Base-by-base conservation (phyloP, 306 rosid genomes). In the Quercus dentata region DNA sequence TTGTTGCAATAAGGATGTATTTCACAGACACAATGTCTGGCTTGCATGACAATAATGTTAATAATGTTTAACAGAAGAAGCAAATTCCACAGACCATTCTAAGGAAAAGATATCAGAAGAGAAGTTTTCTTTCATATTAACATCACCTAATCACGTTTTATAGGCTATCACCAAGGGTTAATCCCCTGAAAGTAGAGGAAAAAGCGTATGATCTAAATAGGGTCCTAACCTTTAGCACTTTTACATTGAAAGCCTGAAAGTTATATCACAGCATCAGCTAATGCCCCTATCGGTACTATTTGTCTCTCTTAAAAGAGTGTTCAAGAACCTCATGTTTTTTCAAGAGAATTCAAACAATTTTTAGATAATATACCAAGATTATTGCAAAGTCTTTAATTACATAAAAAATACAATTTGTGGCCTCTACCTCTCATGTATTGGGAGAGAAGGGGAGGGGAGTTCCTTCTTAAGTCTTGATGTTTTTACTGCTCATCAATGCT, bases 1-100 rank as follows among this genome's bases (percentile, higher is more conserved):
- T 64, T 59, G 57, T 27, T 44, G 77, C 63, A 44, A 77, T 19
- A 76, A 75, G 33, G 70, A 65, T 35, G 80, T 20, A 65, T 76
- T 28, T 69, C 38, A 23, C 10, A 81, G 56, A 74, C 19, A 7
- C n/a, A 27, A 30, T 15, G 44, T 31, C 14, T 30, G 70, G 44
- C 5, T 25, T 64, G 46, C 70, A 64, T 3, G 46, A 64, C 17
- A 64, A 28, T 20, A 19, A 18, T 12, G 18, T 9, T 7, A 64
- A 28, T 20, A 19, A 18, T 12, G 18, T 9, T 7, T 7, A 67
- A n/a, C 21, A 67, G 51, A 35, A 9, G 52, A 67, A 67, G 27
- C 72, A 33, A n/a, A 4, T 33, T 49, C 46, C 9, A 4, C n/a
- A 46, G 27, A n/a, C 20, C 38, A 19, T 64, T 31, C 70, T 7